These are phyloP conservation scores for Limonium bicolor DNA, from an alignment of 148 eudicot genomes.

Conservation along the genomic window DNA sequence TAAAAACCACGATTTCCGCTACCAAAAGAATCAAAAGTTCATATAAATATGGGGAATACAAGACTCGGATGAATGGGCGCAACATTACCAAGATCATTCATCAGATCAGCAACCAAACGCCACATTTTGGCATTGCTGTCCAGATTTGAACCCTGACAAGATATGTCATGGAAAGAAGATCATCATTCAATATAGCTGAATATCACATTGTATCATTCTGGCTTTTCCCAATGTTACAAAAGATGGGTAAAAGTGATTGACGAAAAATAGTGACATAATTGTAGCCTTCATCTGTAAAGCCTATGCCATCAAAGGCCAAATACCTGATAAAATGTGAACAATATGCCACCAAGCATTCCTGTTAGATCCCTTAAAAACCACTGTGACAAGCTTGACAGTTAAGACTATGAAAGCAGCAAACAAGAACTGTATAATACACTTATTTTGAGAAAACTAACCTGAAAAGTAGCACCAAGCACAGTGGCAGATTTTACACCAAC, in stretches of 20 bases:
- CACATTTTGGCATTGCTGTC: constrained; percentile 98
- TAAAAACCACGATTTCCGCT: no score
- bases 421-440: no score
- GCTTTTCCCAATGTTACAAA: no score
- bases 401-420: no score
- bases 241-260: no score
- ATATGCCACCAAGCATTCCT: constrained; percentile 96
- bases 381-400: no score
- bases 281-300: no score
- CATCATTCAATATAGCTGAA: no score
- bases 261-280: no score
- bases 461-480: constrained; percentile 95
- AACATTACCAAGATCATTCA: constrained; percentile 92
- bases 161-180: no score
- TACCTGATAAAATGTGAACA: constrained; percentile 96
- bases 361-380: constrained; percentile 98
- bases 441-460: constrained; percentile 48
- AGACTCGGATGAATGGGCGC: constrained; percentile 5
- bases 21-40: neutral
- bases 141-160: constrained; percentile 81
- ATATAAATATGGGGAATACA: neutral
- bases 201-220: no score
- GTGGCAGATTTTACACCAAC: constrained; percentile 97
- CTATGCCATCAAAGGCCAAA: neutral
- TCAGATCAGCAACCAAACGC: constrained; percentile 98